Conservation (phyloP, 805 yeast genomes). For the Kodamaea restingae region DNA sequence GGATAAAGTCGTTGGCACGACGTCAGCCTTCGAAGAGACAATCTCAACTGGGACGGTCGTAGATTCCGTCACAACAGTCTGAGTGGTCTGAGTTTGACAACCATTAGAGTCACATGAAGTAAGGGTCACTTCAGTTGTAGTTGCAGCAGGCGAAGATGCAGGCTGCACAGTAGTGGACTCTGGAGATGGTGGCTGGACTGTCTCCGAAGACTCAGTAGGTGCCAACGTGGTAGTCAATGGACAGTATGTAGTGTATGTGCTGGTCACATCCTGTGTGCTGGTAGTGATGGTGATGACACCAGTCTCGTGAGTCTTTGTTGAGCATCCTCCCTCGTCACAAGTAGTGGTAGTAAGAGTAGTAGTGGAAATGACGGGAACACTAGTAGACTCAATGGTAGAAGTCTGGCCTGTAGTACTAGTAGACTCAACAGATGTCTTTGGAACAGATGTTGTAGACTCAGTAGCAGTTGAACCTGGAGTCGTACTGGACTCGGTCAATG, state of each 20-base stretch:
- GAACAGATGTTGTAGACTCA: neutral
- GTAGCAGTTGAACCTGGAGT: conserved; percentile 1
- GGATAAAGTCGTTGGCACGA: neutral
- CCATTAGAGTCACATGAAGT: neutral
- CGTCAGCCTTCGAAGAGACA: neutral
- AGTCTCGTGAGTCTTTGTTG: conserved; percentile 3
- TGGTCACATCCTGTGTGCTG: conserved; percentile 8
- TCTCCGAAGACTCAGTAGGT: neutral
- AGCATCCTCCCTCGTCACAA: neutral
- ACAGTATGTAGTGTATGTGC: conserved; percentile 17
- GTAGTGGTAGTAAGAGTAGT: conserved; percentile 4
- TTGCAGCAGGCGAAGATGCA: neutral
- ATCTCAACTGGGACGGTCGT: neutral
- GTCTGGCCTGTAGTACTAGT: neutral
- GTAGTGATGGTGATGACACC: conserved; percentile 11
- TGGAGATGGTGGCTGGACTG: neutral
- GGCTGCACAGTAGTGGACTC: neutral
- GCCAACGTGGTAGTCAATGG: conserved; percentile 9
- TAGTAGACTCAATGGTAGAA: neutral
- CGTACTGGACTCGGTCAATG: conserved; percentile 6
- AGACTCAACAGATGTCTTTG: neutral
- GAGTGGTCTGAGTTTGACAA: neutral
- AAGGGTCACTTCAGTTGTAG: neutral
- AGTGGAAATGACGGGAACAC: neutral
- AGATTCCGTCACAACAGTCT: neutral